phyloP scores from a whole-genome alignment of 257 asterid genomes.

The Ligustrum vulgare region DNA sequence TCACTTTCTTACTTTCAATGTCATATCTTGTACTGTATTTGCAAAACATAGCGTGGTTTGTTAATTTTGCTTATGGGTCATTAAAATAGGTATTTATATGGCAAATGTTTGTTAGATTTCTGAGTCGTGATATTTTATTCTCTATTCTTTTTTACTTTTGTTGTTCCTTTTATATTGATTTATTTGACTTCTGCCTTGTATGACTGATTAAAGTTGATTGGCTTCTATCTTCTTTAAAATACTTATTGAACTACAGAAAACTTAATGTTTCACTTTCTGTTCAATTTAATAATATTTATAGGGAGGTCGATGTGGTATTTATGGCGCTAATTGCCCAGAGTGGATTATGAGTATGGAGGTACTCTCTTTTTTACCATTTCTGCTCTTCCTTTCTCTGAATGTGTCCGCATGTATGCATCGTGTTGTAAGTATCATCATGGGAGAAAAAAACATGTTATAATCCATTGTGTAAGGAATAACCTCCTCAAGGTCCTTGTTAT shows the following conservation, averaged over 20 bases:
- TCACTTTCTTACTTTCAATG: neutral
- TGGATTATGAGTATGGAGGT: slow-evolving; percentile 99
- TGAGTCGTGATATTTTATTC: slow-evolving; percentile 2
- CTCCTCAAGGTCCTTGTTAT: slow-evolving; percentile 7
- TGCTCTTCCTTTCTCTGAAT: slow-evolving; percentile 6
- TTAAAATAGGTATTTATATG: neutral
- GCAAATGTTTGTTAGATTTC: neutral
- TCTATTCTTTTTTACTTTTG: slow-evolving; percentile 16
- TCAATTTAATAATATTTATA: slow-evolving; percentile 31
- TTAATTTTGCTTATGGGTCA: neutral
- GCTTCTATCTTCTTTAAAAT: neutral
- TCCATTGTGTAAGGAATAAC: slow-evolving; percentile 13
- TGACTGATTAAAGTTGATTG: neutral
- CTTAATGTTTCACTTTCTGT: slow-evolving; percentile 27
- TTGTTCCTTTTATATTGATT: slow-evolving; percentile 13
- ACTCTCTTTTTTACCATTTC: slow-evolving; percentile 19
- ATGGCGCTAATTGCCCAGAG: slow-evolving; percentile 85
- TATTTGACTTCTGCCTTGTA: slow-evolving; percentile 5
- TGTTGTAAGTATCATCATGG: neutral
- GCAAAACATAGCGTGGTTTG: neutral
- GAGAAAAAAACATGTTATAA: slow-evolving; percentile 8
- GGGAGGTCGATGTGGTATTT: slow-evolving; percentile 96
- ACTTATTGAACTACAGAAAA: neutral
- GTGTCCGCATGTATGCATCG: neutral
- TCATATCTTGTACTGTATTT: neutral